Percentiles rank a stretch among this genome's conserved stretches.
Conservation (phyloP, 192 early-diverging fungal genomes). For the Chytriomyces sp. region DNA sequence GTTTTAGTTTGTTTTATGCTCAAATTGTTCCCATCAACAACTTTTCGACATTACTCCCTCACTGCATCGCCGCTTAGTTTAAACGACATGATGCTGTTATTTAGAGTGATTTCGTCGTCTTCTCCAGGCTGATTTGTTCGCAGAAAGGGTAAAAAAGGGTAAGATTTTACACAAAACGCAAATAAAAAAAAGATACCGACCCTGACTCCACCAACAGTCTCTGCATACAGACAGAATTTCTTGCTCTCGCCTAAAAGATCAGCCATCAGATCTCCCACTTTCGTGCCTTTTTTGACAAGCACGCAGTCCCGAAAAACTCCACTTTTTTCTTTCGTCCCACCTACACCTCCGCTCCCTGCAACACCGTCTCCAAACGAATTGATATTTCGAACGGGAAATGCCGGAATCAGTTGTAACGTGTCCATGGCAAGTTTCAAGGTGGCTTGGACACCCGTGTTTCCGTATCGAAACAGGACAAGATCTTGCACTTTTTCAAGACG, state of each 20-base stretch:
- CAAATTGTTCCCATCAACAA: too few relatives aligned
- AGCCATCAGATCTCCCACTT: slow-evolving; percentile 75
- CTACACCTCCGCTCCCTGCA: slow-evolving; percentile 15
- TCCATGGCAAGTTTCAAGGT: slow-evolving; percentile 69
- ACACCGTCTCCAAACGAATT: slow-evolving; percentile 59
- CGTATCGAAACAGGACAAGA: slow-evolving; percentile 82
- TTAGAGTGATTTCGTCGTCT: slow-evolving; percentile 71
- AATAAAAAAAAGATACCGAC: slow-evolving; percentile 41
- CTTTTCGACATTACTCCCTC: too few relatives aligned
- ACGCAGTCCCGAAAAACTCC: slow-evolving; percentile 79
- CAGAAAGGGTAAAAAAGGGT: slow-evolving; percentile 39
- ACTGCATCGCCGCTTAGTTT: too few relatives aligned
- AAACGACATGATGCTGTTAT: slow-evolving; percentile 26
- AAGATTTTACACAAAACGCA: neutral
- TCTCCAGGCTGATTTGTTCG: slow-evolving; percentile 59
- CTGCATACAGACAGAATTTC: slow-evolving; percentile 71
- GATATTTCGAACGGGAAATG: slow-evolving; percentile 78
- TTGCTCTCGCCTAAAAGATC: slow-evolving; percentile 72
- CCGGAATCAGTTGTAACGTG: slow-evolving; percentile 69
- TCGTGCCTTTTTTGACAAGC: slow-evolving; percentile 72
- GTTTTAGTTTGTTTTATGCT: too few relatives aligned
- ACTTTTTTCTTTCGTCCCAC: slow-evolving; percentile 10
- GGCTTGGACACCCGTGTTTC: slow-evolving; percentile 80
- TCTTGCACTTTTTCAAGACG: slow-evolving; percentile 61
- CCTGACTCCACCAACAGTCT: slow-evolving; percentile 77